phyloP scores from a whole-genome alignment of 805 yeast species.

The Brettanomyces nanus region DNA sequence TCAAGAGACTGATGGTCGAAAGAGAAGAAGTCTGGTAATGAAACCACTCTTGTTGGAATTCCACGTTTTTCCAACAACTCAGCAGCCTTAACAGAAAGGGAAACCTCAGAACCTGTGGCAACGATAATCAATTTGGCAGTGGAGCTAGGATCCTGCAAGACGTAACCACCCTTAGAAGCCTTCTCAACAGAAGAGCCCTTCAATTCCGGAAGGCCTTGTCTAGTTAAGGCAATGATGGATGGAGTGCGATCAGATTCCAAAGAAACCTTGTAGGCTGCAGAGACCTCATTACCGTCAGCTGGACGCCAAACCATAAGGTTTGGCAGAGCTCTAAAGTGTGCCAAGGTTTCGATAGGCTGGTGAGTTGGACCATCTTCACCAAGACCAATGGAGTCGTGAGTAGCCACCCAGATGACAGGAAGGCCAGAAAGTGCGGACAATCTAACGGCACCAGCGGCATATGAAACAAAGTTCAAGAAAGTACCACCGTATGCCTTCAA shows the following conservation, averaged over 20 bases:
- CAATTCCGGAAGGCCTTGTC: slow-evolving; percentile 89
- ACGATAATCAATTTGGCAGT: slow-evolving; percentile 69
- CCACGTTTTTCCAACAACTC: slow-evolving; percentile 61
- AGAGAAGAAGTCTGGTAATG: slow-evolving; percentile 87
- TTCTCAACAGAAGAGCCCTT: slow-evolving; percentile 87
- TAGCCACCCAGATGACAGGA: slow-evolving; percentile 81
- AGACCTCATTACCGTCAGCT: slow-evolving; percentile 84
- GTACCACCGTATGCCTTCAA: slow-evolving; percentile 93
- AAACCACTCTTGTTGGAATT: slow-evolving; percentile 73
- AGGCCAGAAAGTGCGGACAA: slow-evolving; percentile 76
- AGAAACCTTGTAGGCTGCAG: slow-evolving; percentile 73
- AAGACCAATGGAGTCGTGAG: slow-evolving; percentile 84
- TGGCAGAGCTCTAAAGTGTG: slow-evolving; percentile 80
- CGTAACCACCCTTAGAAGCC: slow-evolving; percentile 94
- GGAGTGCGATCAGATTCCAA: slow-evolving; percentile 58
- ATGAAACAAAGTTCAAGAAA: slow-evolving; percentile 84
- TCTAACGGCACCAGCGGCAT: slow-evolving; percentile 84
- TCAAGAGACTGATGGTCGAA: slow-evolving; percentile 78
- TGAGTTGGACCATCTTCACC: slow-evolving; percentile 95
- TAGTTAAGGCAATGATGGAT: slow-evolving; percentile 65
- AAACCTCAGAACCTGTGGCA: slow-evolving; percentile 93
- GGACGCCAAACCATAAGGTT: slow-evolving; percentile 86
- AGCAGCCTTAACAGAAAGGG: slow-evolving; percentile 73
- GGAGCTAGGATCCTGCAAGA: slow-evolving; percentile 43
- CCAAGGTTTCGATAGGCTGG: slow-evolving; percentile 85